Evolutionary conservation across 2,329 filamentous ascomycete genomes (phyloP), one percentile per base, ranked within the genome.

Genomic region (Cucurbitaria berberidis): DNA sequence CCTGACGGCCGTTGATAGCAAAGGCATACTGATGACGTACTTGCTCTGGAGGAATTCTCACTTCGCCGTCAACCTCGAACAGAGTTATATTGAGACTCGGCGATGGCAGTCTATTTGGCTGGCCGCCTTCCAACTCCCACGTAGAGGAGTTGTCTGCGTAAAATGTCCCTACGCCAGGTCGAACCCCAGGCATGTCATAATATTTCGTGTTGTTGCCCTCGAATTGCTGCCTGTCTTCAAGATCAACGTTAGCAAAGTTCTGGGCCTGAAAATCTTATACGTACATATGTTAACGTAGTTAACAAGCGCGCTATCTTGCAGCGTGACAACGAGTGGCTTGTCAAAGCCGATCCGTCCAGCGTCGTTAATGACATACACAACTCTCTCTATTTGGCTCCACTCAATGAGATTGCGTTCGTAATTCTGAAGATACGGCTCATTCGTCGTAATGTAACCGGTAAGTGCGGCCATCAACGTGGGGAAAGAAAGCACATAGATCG

Each of bases 391-490:
- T 22, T 66, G 63, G 3, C 41, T 27, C 48, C 57, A 65, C 11
- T 63, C 63, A n/a, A 70, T 65, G n/a, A 73, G 54, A 46, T 69
- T 67, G 3, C 51, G 32, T 1, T 63, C 49, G 7, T 42, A 45
- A n/a, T 71, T 62, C 24, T 70, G 59, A 13, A 72, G 36, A 41
- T 72, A 73, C 11, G 66, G 59, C 41, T 66, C 50, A 27, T 61
- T 69, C 3, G 64, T 69, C 29, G 65, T 67, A 13, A 74, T 70
- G 47, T 76, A 77, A n/a, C 74, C 75, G 11, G 71, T 76, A 71
- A 76, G 74, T 4, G 74, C 74, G 3, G 65, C 69, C 58, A 75
- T 64, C 8, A 75, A 57, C 2, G 74, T 76, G 15, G 74, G 74
- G 24, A 76, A 72, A 6, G 64, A 56, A 7, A 76, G 55, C 29